Base-by-base conservation (phyloP, 371 early-diverging fungal species). In the Rhizopus microsporus region DNA sequence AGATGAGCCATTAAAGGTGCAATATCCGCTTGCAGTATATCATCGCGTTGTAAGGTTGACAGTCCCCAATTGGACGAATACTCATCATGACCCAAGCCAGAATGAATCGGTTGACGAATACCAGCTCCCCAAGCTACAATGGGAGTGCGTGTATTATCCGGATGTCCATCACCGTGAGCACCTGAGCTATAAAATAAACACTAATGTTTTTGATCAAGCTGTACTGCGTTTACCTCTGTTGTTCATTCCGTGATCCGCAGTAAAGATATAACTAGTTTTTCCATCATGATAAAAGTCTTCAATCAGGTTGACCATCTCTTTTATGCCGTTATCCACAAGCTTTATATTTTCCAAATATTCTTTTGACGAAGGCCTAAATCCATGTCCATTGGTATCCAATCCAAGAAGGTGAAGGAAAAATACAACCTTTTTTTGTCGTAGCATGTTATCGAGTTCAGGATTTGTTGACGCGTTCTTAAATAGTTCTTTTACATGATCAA, bases 231-330 rank as follows among this genome's bases (percentile, higher is more conserved):
- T 73, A 77, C 87, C 94, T 54, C 89, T 82, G 61, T 94, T 91
- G 61, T 87, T 86, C 98, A 97, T 97, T 39, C 98, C 98, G 68
- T 97, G 98, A 74, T 97, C 98, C 0, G 97, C 87, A 9, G 96
- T 93, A 60, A 96, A 92, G 1, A 97, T 78, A 65, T 86, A 96
- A 5, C 95, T 87, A 3, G 96, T 97, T 57, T 80, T 70, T 31
- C 83, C 86, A 68, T 96, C 98, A 67, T 90, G 75, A 63, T 91
- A 97, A 67, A 89, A 95, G 3, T 74, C 69, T 8, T 93, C 87
- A 12, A 96, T 68, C 29, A 82, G 58, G 17, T 75, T 69, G 4
- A 87, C 87, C 40, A 92, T 78, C 33, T 81, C 75, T 39, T 71
- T 54, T 53, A 97, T 81, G 0, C 93, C 90, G 4, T 64, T 63